Evolutionary conservation across 2,329 filamentous ascomycete genomes (phyloP).

Genomic region (Fusarium anguioides): DNA sequence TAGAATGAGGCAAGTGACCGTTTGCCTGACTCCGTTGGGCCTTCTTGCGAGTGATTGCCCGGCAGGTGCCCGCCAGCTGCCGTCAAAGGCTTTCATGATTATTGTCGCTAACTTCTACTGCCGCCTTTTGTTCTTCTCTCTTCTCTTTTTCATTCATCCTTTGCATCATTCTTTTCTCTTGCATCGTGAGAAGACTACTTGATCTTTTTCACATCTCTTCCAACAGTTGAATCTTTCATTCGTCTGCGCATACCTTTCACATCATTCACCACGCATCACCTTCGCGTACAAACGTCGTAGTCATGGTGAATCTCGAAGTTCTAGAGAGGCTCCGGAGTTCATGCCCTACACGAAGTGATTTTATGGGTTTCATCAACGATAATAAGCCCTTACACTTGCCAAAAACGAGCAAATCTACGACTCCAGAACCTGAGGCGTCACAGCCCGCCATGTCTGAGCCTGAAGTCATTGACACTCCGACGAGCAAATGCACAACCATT

Average conservation of each 20-base stretch:
- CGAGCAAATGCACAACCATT: not conserved
- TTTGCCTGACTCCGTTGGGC: no score
- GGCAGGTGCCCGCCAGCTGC: no score
- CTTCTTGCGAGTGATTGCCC: no score
- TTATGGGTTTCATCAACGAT: constrained; percentile 12
- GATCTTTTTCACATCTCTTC: not conserved
- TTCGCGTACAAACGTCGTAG: not conserved
- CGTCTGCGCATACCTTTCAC: not conserved
- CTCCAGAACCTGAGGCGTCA: not conserved
- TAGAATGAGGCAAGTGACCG: no score
- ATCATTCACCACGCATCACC: not conserved
- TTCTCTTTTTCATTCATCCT: not conserved
- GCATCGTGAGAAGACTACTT: not conserved
- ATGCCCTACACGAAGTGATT: not conserved
- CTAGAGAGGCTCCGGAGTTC: constrained; percentile 1
- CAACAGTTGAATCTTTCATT: not conserved
- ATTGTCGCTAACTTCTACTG: no score
- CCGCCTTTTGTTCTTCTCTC: not conserved
- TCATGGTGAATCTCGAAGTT: constrained; percentile 1
- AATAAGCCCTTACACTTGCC: not conserved
- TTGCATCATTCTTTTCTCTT: not conserved
- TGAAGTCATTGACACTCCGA: not conserved
- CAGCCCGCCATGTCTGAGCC: not conserved
- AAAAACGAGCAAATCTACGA: not conserved
- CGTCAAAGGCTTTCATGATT: no score